Base-by-base conservation (phyloP, 371 early-diverging fungal genomes). In the Coemansia sp. region DNA sequence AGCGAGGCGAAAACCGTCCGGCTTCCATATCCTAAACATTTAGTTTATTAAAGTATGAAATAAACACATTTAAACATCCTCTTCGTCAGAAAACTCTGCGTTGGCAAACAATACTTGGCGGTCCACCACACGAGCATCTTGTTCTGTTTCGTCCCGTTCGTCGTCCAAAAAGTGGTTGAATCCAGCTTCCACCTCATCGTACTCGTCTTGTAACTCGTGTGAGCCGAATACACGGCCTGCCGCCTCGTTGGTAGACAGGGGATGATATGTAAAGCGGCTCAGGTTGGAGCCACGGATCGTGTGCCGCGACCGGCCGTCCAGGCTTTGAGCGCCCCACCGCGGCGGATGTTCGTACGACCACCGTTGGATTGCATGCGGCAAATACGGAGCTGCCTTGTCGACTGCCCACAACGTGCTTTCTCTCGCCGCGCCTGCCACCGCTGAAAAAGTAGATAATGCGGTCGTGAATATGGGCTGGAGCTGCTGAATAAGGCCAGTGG, bases 331-430 rank as follows among this genome's bases (percentile, higher is more conserved):
- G 18, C 79, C 78, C 79, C 79, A 78, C n/a, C 78, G 59, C n/a
- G 79, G 79, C 50, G 78, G 78, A 33, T 78, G 78, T 48, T 68
- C 74, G 54, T 78, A 78, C 20, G 78, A 78, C 78, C 78, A 78
- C 33, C 75, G 69, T 60, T 78, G 78, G 11, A 78, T 47, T 2
- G 66, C 39, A 4, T 33, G 20, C 1, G 78, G 78, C 44, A 78
- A 28, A 18, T 75, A 78, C 6, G 78, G 78, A 0, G 78, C 78
- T 0, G 69, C 78, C 14, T 69, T 58, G 44, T 78, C 78, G 14
- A 78, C 47, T 0, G 50, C 62, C 78, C 78, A 78, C 39, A 78
- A 37, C 30, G 68, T 42, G 5, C 69, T 63, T 9, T 78, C 78
- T 23, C 55, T 59, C 14, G 70, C 63, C 5, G 78, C 78, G 30